A percentile compares a stretch with the other conserved stretches of the same genome.
These are phyloP conservation scores for Colletotrichum spaethianum DNA, from an alignment of 2,329 filamentous ascomycete species.

Conservation along the genomic window DNA sequence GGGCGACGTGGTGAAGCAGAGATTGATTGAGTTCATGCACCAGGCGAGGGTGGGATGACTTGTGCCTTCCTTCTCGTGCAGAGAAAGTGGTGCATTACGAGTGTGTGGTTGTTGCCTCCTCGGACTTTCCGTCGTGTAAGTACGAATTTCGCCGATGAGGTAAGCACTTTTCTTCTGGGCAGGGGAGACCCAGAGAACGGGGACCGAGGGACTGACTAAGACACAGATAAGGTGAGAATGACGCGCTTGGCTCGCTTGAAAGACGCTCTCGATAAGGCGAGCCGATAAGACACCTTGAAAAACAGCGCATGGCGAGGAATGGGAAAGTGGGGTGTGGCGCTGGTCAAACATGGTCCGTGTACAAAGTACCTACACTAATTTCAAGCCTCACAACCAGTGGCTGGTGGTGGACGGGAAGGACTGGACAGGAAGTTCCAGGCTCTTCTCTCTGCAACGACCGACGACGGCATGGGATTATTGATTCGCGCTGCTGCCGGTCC, in stretches of 20 bases:
- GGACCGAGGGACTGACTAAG: neutral
- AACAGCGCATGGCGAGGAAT: neutral
- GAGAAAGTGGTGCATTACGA: conserved; percentile 6
- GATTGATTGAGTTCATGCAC: conserved; percentile 25
- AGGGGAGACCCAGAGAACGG: neutral
- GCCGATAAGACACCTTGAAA: conserved; percentile 12
- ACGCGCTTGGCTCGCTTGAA: conserved; percentile 8
- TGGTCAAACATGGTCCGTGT: neutral
- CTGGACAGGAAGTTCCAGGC: too few species aligned
- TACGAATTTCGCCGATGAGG: neutral
- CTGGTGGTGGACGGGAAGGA: neutral
- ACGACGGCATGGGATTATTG: conserved; percentile 10
- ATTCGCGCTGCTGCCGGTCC: neutral
- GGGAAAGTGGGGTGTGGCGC: neutral
- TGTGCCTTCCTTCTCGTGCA: conserved; percentile 2
- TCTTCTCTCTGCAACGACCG: conserved; percentile 13
- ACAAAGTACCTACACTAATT: too few species aligned
- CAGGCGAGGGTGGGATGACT: conserved; percentile 19
- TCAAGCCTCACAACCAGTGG: neutral
- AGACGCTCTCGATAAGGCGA: neutral
- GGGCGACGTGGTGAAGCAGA: conserved; percentile 11
- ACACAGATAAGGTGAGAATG: conserved; percentile 17
- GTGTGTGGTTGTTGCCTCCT: conserved; percentile 18
- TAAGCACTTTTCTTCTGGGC: neutral
- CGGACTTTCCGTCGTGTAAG: conserved; percentile 7